phyloP scores from a whole-genome alignment of 495 filamentous ascomycete species.

The Penicillium chermesinum region DNA sequence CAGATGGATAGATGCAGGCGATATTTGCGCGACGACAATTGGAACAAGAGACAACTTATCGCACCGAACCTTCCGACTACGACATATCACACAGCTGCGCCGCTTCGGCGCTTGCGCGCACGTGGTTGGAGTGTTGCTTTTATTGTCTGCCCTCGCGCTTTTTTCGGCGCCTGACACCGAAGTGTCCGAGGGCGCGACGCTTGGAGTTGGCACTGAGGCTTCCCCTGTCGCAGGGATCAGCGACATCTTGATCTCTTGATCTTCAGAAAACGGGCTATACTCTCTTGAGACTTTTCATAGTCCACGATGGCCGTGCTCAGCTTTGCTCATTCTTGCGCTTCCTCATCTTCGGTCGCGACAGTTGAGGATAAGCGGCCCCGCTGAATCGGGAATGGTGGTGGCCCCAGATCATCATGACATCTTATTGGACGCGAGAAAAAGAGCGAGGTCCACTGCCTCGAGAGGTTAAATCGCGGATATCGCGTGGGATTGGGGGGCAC shows the following conservation, averaged over 20 bases:
- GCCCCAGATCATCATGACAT: neutral
- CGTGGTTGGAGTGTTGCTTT: conserved; percentile 7
- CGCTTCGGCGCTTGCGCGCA: conserved; percentile 26
- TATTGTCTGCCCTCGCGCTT: conserved; percentile 16
- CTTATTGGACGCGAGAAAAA: conserved; percentile 12
- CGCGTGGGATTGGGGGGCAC: neutral
- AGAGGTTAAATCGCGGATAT: neutral
- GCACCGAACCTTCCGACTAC: conserved; percentile 61
- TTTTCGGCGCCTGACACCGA: conserved; percentile 32
- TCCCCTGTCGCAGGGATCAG: conserved; percentile 3
- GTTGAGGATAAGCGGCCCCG: conserved; percentile 4
- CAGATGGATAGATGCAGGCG: conserved; percentile 48
- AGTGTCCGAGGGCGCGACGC: neutral
- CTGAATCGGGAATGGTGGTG: conserved; percentile 3
- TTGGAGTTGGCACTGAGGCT: neutral
- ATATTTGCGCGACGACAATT: conserved; percentile 61
- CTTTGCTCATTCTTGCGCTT: no score
- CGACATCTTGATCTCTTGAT: conserved; percentile 6
- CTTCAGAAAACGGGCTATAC: no score
- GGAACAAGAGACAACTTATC: conserved; percentile 64
- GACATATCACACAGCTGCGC: conserved; percentile 53
- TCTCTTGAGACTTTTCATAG: no score
- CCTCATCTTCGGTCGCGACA: no score
- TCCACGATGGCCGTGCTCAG: no score
- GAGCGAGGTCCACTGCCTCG: conserved; percentile 6